Evolutionary conservation across 331 rosid genomes (phyloP), one percentile per base, ranked within the genome.

Genomic region (Prunus yedoensis): DNA sequence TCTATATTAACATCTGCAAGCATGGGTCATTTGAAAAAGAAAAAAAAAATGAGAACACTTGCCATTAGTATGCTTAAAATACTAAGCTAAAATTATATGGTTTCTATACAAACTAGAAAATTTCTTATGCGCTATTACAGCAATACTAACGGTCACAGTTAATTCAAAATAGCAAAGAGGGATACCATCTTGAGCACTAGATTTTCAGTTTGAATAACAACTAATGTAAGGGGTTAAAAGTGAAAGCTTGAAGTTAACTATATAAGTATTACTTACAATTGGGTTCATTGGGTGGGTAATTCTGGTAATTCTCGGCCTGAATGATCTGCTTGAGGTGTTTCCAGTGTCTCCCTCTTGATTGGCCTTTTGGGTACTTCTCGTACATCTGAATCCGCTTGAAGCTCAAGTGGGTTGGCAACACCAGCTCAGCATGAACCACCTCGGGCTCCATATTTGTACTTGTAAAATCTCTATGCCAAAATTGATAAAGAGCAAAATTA

Each of bases 311-410:
- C 71, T 92, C 99, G 27, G 97, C 97, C 71, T 90, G 99, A 83
- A 94, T 86, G 78, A 94, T 94, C 84, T 94, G 99, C 90, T 90
- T 92, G 59, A 94, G 97, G 84, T 94, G 99, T 49, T 94, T 92
- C 99, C 97, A 92, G 72, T 93, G 98, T 66, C 99, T 87, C 56
- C 97, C 91, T 83, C 99, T 84, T 21, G 99, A 83, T 87, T 92
- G 99, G 53, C 99, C 97, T 79, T 94, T 94, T 0, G 99, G 99
- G 59, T 88, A 94, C 87, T 94, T 94, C 73, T 94, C 97, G 15
- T 92, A 82, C 91, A 89, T 94, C 74, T 94, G 99, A 83, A 92
- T 78, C 50, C 83, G 81, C 87, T 94, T 92, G 71, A 92, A 94
- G 89, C 92, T 88, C 52, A 94, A 82, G 80, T 89, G 86, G 49